Evolutionary conservation across 2,329 filamentous ascomycete genomes (phyloP), one percentile per base, ranked within the genome.

Genomic region (Aulographum hederae): DNA sequence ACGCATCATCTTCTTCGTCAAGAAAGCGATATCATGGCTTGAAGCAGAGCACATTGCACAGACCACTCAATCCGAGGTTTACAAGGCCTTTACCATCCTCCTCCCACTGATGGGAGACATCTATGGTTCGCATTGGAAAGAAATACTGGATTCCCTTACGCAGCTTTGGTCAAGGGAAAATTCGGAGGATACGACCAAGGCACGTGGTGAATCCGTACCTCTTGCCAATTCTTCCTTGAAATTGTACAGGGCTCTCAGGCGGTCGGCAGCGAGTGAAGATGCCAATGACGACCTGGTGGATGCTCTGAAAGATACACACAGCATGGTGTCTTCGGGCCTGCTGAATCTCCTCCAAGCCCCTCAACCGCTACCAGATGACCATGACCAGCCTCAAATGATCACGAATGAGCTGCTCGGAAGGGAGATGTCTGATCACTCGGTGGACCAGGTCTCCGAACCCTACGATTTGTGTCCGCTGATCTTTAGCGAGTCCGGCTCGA

Each of bases 221-320:
- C 14, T 18, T 8, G 8, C 19, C 6, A 6, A 31, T 11, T 8
- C 12, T 10, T 20, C 29, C 6, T 17, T 31, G 6, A 21, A 20
- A 15, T 20, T 1, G 48, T 95, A 2, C 67, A 72, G 38, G 10
- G 15, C 12, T 1, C 48, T 94, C 2, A 67, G 72, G 38, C 60
- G 57, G 3, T 52, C 86, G 0, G 53, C 56, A 1, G 46, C 45
- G 13, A 46, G 45, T 6, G 61, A 71, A 13, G 77, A 85, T 13
- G 65, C 75, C 2, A 94, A 93, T 39, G 86, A 95, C 39, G 86
- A 95, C 47, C 63, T 94, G 1, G 56, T 72, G 11, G 85, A 94
- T 44, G 71, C 72, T 0, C 66, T 86, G 45, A 65, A 66, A 32
- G 66, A 73, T 10, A 63, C 66, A 6, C 59, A 67, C n/a, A 52